Evolutionary conservation across 2,329 filamentous ascomycete species (phyloP).

Genomic region (Paraphaeosphaeria minitans): DNA sequence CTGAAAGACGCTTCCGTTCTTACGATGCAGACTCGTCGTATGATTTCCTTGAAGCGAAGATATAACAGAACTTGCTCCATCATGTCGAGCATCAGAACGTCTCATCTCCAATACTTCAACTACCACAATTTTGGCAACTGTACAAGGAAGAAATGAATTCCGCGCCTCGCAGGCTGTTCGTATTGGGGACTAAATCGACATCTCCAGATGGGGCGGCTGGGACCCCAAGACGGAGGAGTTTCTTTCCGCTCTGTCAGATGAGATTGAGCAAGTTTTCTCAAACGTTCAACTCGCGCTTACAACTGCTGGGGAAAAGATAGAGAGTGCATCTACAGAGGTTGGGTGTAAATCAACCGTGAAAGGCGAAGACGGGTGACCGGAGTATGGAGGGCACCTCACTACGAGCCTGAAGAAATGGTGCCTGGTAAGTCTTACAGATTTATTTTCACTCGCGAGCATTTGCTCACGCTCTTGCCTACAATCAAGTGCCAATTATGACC

Average conservation of each 20-base stretch:
- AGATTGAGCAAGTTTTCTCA: constrained; percentile 52
- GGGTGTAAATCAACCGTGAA: constrained; percentile 21
- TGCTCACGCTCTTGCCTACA: background rate
- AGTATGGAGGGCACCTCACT: constrained; percentile 18
- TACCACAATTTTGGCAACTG: constrained; percentile 33
- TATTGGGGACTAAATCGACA: constrained; percentile 30
- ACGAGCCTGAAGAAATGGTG: constrained; percentile 28
- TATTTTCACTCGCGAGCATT: background rate
- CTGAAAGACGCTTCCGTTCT: background rate
- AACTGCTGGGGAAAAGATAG: constrained; percentile 59
- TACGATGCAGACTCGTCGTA: background rate
- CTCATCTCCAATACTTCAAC: constrained; percentile 30
- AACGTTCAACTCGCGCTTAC: constrained; percentile 60
- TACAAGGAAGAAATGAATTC: constrained; percentile 21
- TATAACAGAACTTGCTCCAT: background rate
- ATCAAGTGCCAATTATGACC: constrained; percentile 32
- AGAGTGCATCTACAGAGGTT: constrained; percentile 52
- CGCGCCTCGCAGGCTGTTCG: constrained; percentile 35
- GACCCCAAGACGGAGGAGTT: constrained; percentile 28
- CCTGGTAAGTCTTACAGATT: constrained; percentile 7
- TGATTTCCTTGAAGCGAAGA: background rate
- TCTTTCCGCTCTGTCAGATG: constrained; percentile 21
- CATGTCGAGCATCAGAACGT: constrained; percentile 16
- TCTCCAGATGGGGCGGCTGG: constrained; percentile 38
- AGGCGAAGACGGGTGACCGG: constrained; percentile 8